Conservation (phyloP, 2,329 filamentous ascomycete species). For the Beauveria caledonica region DNA sequence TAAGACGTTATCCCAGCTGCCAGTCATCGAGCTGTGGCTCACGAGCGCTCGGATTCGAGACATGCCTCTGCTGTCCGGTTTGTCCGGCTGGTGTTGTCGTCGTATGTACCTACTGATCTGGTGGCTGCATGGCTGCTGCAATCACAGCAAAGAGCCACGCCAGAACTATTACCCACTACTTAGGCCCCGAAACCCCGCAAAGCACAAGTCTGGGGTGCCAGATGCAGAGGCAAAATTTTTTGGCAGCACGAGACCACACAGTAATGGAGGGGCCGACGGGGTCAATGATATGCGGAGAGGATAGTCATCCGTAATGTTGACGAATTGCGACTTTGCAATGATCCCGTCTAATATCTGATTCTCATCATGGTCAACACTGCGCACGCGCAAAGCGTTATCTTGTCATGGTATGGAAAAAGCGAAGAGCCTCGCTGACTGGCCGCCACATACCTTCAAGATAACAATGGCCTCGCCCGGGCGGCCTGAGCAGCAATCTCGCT, state of each 20-base stretch:
- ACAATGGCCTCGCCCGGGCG: not conserved
- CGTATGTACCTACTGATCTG: not conserved
- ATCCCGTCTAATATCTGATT: not conserved
- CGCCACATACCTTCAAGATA: not conserved
- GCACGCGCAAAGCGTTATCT: not conserved
- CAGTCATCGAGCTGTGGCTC: too few species aligned
- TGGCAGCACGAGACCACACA: slow-evolving; percentile 6
- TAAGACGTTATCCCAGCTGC: too few species aligned
- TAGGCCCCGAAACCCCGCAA: not conserved
- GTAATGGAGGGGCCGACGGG: not conserved
- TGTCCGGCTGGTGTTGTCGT: not conserved
- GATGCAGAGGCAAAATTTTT: not conserved
- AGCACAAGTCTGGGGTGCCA: not conserved
- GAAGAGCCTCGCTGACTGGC: not conserved
- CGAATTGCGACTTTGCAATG: not conserved
- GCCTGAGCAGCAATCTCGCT: not conserved
- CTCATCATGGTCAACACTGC: not conserved
- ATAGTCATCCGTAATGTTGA: not conserved
- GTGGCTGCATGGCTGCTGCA: not conserved
- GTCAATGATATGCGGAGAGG: not conserved
- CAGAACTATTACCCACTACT: not conserved
- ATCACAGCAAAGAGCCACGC: not conserved
- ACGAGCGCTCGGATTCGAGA: not conserved
- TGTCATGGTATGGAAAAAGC: not conserved
- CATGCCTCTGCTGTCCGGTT: not conserved